A percentile compares a stretch with the other conserved stretches of the same genome.
Evolutionary conservation across 2,329 filamentous ascomycete genomes (phyloP).

Genomic region (Annulohypoxylon truncatum): DNA sequence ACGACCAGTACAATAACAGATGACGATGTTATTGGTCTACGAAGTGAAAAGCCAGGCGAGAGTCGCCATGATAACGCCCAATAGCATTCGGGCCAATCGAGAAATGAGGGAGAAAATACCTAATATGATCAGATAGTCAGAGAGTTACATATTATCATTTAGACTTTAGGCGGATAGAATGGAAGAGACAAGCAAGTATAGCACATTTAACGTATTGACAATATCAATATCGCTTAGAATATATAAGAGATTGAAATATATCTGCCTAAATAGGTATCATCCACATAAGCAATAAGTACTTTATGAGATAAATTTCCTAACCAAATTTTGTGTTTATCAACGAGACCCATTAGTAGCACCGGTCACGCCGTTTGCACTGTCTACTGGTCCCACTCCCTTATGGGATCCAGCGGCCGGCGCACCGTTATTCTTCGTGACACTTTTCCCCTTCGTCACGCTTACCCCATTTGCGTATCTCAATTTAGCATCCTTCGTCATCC

Average conservation of each 20-base stretch:
- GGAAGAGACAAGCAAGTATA: no score
- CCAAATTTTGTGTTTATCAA: not conserved
- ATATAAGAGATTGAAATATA: no score
- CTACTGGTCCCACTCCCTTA: conserved; percentile 30
- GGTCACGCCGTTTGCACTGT: not conserved
- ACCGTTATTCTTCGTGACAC: conserved; percentile 57
- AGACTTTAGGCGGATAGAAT: no score
- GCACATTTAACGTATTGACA: no score
- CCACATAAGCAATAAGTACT: no score
- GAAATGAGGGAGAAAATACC: conserved; percentile 10
- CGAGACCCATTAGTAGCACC: conserved; percentile 4
- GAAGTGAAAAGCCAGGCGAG: conserved; percentile 14
- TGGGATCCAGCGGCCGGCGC: conserved; percentile 59
- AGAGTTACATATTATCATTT: no score
- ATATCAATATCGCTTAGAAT: no score
- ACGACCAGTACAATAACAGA: conserved; percentile 32
- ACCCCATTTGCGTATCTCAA: conserved; percentile 64
- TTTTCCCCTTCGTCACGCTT: conserved; percentile 49
- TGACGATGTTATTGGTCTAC: not conserved
- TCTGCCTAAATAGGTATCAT: not conserved
- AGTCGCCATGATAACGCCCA: conserved; percentile 25
- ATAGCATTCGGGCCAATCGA: conserved; percentile 28
- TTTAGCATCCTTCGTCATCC: conserved; percentile 63
- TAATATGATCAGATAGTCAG: not conserved
- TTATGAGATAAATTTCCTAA: no score